phyloP scores from a whole-genome alignment of 228 moss, liverwort and hornwort genomes.

The Sphagnum fallax region DNA sequence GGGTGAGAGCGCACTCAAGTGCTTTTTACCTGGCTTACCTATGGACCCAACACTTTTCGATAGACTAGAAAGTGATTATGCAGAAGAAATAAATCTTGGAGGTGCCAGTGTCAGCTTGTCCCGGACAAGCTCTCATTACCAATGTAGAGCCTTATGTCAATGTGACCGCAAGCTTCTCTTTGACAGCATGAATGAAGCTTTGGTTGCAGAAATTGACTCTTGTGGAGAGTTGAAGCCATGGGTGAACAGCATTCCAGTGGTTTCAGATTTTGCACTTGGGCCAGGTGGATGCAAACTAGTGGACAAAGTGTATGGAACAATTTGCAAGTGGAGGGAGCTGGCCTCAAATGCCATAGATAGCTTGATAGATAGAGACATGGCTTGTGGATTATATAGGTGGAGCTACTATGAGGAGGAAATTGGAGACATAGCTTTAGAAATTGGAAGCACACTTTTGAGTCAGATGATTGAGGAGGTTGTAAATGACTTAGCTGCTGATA shows the following conservation, averaged over 20 bases:
- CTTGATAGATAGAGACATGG: slow-evolving; percentile 29
- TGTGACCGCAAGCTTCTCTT: slow-evolving; percentile 51
- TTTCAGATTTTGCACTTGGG: neutral
- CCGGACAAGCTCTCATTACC: neutral
- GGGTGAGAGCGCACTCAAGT: slow-evolving; percentile 26
- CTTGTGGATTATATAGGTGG: slow-evolving; percentile 30
- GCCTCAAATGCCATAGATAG: slow-evolving; percentile 37
- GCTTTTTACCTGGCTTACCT: slow-evolving; percentile 36
- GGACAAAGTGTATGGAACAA: slow-evolving; percentile 45
- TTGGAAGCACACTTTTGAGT: slow-evolving; percentile 30
- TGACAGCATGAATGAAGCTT: slow-evolving; percentile 43
- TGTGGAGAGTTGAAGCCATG: slow-evolving; percentile 35
- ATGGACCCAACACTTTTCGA: slow-evolving; percentile 42
- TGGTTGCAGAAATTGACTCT: slow-evolving; percentile 18
- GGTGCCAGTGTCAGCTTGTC: neutral
- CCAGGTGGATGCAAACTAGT: slow-evolving; percentile 26
- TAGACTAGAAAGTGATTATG: slow-evolving; percentile 28
- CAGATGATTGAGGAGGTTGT: slow-evolving; percentile 28
- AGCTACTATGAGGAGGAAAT: slow-evolving; percentile 22
- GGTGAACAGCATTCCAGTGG: slow-evolving; percentile 7
- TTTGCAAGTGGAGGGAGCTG: slow-evolving; percentile 37
- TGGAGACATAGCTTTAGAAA: slow-evolving; percentile 20
- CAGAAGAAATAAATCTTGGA: neutral
- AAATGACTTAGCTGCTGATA: slow-evolving; percentile 15
- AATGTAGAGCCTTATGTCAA: slow-evolving; percentile 35